A percentile compares a stretch with the other conserved stretches of the same genome.
Conservation (phyloP, 148 eudicot genomes). For the Rhododendron griersonianum region DNA sequence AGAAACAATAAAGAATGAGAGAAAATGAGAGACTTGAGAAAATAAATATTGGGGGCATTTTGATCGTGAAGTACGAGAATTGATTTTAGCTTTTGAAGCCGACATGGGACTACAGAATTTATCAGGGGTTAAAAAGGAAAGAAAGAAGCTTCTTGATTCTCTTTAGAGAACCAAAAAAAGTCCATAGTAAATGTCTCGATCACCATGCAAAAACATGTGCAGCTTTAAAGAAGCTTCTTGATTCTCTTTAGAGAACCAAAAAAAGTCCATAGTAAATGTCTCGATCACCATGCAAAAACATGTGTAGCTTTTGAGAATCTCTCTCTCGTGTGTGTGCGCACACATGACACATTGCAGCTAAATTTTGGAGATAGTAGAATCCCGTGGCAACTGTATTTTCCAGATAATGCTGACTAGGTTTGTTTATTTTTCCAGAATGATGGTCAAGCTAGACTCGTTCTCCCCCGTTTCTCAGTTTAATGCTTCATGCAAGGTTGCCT, state of each 20-base stretch:
- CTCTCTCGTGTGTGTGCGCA: not conserved
- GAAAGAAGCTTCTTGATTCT: not conserved
- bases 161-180: not conserved
- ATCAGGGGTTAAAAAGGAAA: not conserved
- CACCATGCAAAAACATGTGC: not conserved
- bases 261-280: not conserved
- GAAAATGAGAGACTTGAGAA: not conserved
- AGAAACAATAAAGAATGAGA: not conserved
- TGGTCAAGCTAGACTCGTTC: not conserved
- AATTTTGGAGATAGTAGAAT: not conserved
- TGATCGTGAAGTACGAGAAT: not conserved
- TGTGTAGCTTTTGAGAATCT: not conserved
- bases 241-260: not conserved
- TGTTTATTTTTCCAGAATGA: not conserved
- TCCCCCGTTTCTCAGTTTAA: not conserved
- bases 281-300: not conserved
- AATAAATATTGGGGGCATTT: not conserved
- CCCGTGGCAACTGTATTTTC: not conserved
- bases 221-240: not conserved
- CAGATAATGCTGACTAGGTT: not conserved
- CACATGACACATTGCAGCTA: not conserved
- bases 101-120: not conserved
- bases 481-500: not conserved
- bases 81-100: not conserved
- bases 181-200: not conserved